Evolutionary conservation across 495 filamentous ascomycete species (phyloP).

Genomic region (Aspergillus sclerotiicarbonarius): DNA sequence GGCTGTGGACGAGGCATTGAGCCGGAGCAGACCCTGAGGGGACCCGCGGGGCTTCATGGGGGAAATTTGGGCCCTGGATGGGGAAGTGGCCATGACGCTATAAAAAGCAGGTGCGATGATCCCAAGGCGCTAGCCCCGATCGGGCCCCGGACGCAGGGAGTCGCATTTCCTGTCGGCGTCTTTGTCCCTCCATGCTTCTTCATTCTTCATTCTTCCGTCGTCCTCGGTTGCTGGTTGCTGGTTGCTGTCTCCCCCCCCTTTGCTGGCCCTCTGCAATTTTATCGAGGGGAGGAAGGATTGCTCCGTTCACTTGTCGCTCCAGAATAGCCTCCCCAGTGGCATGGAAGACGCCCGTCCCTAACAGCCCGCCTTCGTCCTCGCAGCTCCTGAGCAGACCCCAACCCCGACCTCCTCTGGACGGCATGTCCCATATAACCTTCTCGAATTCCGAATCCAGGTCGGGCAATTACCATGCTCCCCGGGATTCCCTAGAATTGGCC

Average conservation of each 20-base stretch:
- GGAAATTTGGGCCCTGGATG: not conserved
- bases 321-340: conserved; percentile 1
- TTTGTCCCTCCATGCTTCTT: conserved; percentile 7
- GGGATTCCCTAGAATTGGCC: conserved; percentile 95
- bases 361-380: conserved; percentile 1
- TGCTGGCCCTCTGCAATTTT: not conserved
- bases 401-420: conserved; percentile 6
- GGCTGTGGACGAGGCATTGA: conserved; percentile 11
- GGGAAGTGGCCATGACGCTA: conserved; percentile 2
- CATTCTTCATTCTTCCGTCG: conserved; percentile 4
- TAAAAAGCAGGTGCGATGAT: conserved; percentile 6
- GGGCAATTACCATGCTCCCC: conserved; percentile 38
- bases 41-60: conserved; percentile 31
- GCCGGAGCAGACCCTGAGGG: conserved; percentile 12
- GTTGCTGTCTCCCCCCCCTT: not conserved
- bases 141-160: conserved; percentile 9
- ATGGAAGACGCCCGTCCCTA: conserved; percentile 6
- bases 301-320: not conserved
- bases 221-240: not conserved
- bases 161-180: not conserved
- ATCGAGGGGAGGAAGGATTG: not conserved
- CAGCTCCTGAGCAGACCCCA: not conserved
- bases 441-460: conserved; percentile 26
- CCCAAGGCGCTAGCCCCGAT: conserved; percentile 26
- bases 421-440: conserved; percentile 38